phyloP scores from a whole-genome alignment of 2,329 filamentous ascomycete species.

The Fusarium oligoseptatum region DNA sequence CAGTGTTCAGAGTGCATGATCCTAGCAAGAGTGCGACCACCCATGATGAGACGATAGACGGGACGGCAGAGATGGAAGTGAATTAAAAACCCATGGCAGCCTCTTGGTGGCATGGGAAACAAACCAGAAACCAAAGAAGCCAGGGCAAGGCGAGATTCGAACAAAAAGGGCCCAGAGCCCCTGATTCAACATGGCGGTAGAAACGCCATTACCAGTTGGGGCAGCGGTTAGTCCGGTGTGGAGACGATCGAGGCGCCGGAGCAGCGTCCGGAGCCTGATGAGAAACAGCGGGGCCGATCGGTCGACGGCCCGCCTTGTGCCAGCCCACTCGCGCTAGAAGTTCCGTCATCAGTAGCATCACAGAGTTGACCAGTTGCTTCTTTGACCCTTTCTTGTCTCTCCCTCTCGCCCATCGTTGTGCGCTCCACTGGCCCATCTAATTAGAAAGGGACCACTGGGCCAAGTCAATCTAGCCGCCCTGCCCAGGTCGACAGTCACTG shows the following conservation, averaged over 20 bases:
- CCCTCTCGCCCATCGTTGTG: neutral
- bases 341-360: neutral
- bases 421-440: neutral
- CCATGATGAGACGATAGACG: neutral
- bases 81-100: neutral
- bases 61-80: neutral
- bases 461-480: neutral
- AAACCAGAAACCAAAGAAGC: neutral
- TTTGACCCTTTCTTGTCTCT: neutral
- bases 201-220: neutral
- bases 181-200: neutral
- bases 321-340: constrained; percentile 1
- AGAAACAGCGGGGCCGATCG: constrained; percentile 38
- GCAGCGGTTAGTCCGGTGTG: neutral
- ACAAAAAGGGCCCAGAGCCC: neutral
- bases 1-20: constrained; percentile 16
- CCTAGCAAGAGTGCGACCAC: constrained; percentile 10
- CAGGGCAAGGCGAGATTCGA: neutral
- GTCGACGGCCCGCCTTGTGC: constrained; percentile 29
- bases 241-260: constrained; percentile 1
- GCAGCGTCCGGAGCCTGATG: constrained; percentile 10
- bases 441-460: neutral
- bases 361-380: neutral
- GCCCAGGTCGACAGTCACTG: neutral
- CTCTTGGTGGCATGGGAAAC: neutral